These are phyloP conservation scores for Neurospora tetraspora DNA, from an alignment of 495 filamentous ascomycete genomes.

Conservation along the genomic window DNA sequence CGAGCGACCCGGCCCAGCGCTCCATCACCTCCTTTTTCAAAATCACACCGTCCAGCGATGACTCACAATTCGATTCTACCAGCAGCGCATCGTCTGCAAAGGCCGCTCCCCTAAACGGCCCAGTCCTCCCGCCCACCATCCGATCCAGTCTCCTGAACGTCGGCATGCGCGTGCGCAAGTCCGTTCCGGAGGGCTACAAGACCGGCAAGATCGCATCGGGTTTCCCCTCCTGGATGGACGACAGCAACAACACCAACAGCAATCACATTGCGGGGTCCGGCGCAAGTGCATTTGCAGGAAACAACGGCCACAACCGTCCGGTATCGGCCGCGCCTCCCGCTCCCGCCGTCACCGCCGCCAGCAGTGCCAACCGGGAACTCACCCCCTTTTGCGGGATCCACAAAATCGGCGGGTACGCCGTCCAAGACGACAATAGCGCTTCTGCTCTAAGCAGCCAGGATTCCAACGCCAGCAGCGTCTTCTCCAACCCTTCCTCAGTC, in stretches of 20 bases:
- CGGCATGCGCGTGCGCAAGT: slow-evolving; percentile 88
- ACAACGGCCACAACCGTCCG: slow-evolving; percentile 9
- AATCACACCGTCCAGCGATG: background rate
- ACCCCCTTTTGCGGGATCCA: slow-evolving; percentile 68
- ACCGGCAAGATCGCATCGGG: slow-evolving; percentile 44
- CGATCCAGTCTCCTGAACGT: slow-evolving; percentile 75
- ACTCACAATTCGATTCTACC: slow-evolving; percentile 4
- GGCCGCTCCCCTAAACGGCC: slow-evolving; percentile 29
- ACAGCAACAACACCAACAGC: background rate
- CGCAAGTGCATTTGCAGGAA: slow-evolving; percentile 2
- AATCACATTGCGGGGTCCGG: background rate
- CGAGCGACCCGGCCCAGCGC: slow-evolving; percentile 38
- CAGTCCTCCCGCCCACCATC: slow-evolving; percentile 48
- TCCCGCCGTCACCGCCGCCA: slow-evolving; percentile 6
- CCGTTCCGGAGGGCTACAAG: slow-evolving; percentile 86
- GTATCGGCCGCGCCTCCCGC: background rate
- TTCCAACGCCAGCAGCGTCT: slow-evolving; percentile 17
- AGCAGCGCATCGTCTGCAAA: background rate
- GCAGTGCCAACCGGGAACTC: slow-evolving; percentile 38
- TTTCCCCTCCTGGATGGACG: slow-evolving; percentile 36
- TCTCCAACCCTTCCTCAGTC: slow-evolving; percentile 1
- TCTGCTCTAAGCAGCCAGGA: slow-evolving; percentile 34
- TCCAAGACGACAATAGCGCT: slow-evolving; percentile 25
- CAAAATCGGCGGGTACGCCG: slow-evolving; percentile 47
- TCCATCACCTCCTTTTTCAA: slow-evolving; percentile 42